Conservation (phyloP, 2,329 filamentous ascomycete species). For the Aspergillus nomiae region DNA sequence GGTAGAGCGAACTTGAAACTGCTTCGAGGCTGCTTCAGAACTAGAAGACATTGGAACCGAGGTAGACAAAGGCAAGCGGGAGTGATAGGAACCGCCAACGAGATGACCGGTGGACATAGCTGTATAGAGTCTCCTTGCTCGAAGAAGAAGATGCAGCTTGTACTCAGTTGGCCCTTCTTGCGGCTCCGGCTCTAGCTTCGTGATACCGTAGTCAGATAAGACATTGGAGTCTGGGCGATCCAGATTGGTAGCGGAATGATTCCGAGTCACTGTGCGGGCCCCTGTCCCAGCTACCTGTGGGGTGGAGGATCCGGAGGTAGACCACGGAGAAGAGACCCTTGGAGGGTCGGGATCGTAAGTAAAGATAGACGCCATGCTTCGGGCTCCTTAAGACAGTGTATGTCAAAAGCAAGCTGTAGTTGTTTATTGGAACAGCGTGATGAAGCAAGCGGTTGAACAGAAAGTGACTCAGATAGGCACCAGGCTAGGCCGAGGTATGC, state of each 20-base stretch:
- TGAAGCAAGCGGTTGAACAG: neutral
- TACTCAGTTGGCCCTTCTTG: conserved; percentile 96
- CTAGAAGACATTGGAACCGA: conserved; percentile 27
- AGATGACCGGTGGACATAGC: conserved; percentile 67
- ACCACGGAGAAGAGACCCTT: conserved; percentile 88
- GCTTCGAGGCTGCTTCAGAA: conserved; percentile 36
- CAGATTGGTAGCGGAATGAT: conserved; percentile 39
- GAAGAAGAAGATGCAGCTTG: conserved; percentile 85
- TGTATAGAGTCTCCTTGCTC: conserved; percentile 73
- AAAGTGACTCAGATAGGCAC: conserved; percentile 9
- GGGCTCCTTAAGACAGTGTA: conserved; percentile 5
- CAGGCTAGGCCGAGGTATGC: conserved; percentile 8
- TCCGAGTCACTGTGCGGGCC: conserved; percentile 26
- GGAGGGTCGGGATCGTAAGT: conserved; percentile 89
- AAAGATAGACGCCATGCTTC: conserved; percentile 86
- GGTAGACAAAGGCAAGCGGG: conserved; percentile 29
- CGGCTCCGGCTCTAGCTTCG: conserved; percentile 82
- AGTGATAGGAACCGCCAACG: conserved; percentile 56
- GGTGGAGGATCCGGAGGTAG: conserved; percentile 55
- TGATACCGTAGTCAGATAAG: conserved; percentile 63
- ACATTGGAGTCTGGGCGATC: conserved; percentile 42
- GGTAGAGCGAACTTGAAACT: conserved; percentile 53
- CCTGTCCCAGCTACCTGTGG: conserved; percentile 35
- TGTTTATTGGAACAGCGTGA: neutral
- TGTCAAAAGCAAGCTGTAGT: neutral